phyloP scores from a whole-genome alignment of 2,329 filamentous ascomycete species.

The Huntiella bhutanensis region DNA sequence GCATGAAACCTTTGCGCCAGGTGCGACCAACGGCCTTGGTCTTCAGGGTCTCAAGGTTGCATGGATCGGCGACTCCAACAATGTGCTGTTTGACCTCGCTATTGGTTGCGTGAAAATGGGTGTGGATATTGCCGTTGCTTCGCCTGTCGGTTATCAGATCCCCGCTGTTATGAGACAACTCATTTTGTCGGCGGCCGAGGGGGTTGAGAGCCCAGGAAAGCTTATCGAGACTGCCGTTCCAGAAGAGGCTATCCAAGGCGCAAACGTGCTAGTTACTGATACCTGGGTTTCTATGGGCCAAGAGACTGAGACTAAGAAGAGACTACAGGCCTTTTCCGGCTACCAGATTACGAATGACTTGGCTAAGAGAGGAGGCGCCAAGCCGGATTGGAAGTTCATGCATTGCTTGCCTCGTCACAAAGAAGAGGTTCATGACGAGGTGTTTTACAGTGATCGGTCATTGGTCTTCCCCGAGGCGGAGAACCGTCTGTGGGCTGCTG shows the following conservation, averaged over 20 bases:
- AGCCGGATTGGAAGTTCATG: slow-evolving; percentile 91
- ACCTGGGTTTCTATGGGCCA: slow-evolving; percentile 99
- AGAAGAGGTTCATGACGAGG: slow-evolving; percentile 85
- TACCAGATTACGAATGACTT: slow-evolving; percentile 84
- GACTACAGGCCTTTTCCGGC: slow-evolving; percentile 64
- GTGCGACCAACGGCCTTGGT: slow-evolving; percentile 30
- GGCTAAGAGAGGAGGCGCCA: slow-evolving; percentile 68
- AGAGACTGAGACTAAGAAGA: slow-evolving; percentile 62
- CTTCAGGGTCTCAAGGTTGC: slow-evolving; percentile 75
- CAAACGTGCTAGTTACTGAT: slow-evolving; percentile 84
- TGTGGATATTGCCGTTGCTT: slow-evolving; percentile 69
- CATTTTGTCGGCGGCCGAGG: slow-evolving; percentile 44
- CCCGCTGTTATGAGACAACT: slow-evolving; percentile 53
- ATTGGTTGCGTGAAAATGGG: slow-evolving; percentile 77
- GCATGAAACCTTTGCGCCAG: slow-evolving; percentile 46
- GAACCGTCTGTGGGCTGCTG: slow-evolving; percentile 81
- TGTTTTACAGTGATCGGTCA: slow-evolving; percentile 74
- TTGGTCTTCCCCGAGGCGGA: slow-evolving; percentile 89
- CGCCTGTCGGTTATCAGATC: slow-evolving; percentile 69
- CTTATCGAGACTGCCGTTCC: slow-evolving; percentile 61
- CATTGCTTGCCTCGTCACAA: slow-evolving; percentile 84
- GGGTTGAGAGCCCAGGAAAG: slow-evolving; percentile 40
- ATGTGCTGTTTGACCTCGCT: slow-evolving; percentile 85
- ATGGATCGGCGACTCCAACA: slow-evolving; percentile 94
- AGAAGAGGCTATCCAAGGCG: slow-evolving; percentile 67